Evolutionary conservation across 129 eudicot species (phyloP), one percentile per base, ranked within the genome.

Genomic region (Deinandra increscens): DNA sequence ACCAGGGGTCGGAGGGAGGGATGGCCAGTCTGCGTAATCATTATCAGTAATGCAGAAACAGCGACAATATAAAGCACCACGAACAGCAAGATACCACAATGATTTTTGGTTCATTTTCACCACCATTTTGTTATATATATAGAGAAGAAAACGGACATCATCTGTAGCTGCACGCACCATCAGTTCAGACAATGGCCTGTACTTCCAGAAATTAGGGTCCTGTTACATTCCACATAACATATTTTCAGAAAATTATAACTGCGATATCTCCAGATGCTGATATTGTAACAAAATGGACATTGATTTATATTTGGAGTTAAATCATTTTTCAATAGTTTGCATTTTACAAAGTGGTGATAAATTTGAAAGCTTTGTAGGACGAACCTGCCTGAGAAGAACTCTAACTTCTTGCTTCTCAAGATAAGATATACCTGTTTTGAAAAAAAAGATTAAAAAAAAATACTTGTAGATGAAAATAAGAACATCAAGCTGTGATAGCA

Each of bases 141-240:
- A 82, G 61, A 85, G 89, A 74, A 92, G 95, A 88, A 92, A 92
- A 59, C 96, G 98, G 46, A 92, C 98, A 84, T 92, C 98, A 62
- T 92, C 98, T 68, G 91, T 87, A 56, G 98, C 98, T 69, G 96
- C 98, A 55, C 93, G 87, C 62, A 88, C 83, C 98, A 92, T 92
- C 66, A 75, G 78, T 64, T 88, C 98, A 9, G 98, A 88, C 56
- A 92, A 78, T 45, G 98, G 96, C 60, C 98, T 88, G 68, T 92
- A 86, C 13, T 77, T 92, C 98, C 98, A 92, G 69, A 80, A 92
- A 61, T 84, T 80, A 34, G 98, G 98, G 81, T 92, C 98, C 98
- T 92, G 91, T 34, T 70, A 77, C 72, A 48, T 60, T 69, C 73
- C 75, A 61, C 31, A 72, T 12, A 78, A 46, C 41, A 20, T 5